Evolutionary conservation across 2,329 filamentous ascomycete species (phyloP), one percentile per base, ranked within the genome.

Genomic region (Aspergillus terreus): DNA sequence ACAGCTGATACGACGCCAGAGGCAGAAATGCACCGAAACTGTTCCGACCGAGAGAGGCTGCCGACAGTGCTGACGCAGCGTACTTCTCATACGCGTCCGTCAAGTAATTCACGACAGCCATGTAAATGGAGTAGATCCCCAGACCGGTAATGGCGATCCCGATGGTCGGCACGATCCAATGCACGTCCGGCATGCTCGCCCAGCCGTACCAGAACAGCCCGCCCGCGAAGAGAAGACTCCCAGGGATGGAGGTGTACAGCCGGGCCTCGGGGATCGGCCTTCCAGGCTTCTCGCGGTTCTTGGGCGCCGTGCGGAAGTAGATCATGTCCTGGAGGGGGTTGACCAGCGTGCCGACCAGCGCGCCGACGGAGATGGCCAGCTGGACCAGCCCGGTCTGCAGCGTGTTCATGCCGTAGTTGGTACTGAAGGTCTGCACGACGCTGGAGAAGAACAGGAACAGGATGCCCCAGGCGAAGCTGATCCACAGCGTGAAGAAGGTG

Each of bases 101-200:
- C 21, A 76, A 61, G 46, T 77, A 77, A 60, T 80, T 79, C 4
- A 77, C 70, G 2, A 74, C 77, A 11, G 74, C 75, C 57, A 80
- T 70, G 51, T 74, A 71, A 10, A 76, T 78, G 12, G 66, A 67
- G 25, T 71, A 72, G 1, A 77, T 75, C 4, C 65, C 71, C 17
- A 74, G 56, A 0, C 75, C 74, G 1, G 72, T 67, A 12, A 69
- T 64, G 2, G 63, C 69, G 4, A 72, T 58, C 0, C 63, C 65
- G 0, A 59, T 53, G 0, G 63, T 60, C 0, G 69, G 68, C 1
- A 70, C 69, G 11, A 71, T 70, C 69, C 69, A 71, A 35, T 63
- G 62, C 10, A 65, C 55, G 1, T 57, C 43, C 0, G 61, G 59
- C 3, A 56, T 49, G 15, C 62, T 67, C 0, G 56, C 58, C 68